A percentile compares a stretch with the other conserved stretches of the same genome.
These are phyloP conservation scores for Rosellinia necatrix DNA, from an alignment of 2,329 filamentous ascomycete species.

Conservation along the genomic window DNA sequence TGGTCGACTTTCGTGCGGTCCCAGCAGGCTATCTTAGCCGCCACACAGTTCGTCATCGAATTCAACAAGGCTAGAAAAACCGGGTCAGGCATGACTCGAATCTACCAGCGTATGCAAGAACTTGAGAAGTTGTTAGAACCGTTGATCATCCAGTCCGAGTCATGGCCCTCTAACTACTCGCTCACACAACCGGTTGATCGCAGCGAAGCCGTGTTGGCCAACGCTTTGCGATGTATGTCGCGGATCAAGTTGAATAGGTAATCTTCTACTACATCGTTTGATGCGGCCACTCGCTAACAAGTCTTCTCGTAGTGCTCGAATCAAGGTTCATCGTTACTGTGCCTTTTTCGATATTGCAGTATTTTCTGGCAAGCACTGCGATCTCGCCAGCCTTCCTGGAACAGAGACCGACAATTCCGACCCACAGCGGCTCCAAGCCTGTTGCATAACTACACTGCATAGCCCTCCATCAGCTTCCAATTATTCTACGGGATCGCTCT, in stretches of 20 bases:
- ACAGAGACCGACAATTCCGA: conserved; percentile 35
- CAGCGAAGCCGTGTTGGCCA: conserved; percentile 48
- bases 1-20: conserved; percentile 51
- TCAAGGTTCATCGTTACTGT: conserved; percentile 57
- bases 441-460: conserved; percentile 41
- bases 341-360: conserved; percentile 56
- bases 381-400: conserved; percentile 45
- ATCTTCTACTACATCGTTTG: not conserved
- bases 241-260: conserved; percentile 57
- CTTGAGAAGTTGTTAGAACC: conserved; percentile 47
- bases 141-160: conserved; percentile 43
- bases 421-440: conserved; percentile 41
- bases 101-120: conserved; percentile 49
- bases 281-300: conserved; percentile 24
- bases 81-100: conserved; percentile 45
- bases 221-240: conserved; percentile 52
- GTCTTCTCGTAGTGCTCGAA: conserved; percentile 47
- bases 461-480: conserved; percentile 32
- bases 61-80: conserved; percentile 49
- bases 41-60: conserved; percentile 54
- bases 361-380: conserved; percentile 55
- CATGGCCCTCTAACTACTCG: conserved; percentile 42
- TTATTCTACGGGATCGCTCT: conserved; percentile 35
- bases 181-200: conserved; percentile 44
- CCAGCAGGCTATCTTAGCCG: conserved; percentile 52